Evolutionary conservation across 169 alveolate species (phyloP).

Genomic region (Plasmodium fragile): DNA sequence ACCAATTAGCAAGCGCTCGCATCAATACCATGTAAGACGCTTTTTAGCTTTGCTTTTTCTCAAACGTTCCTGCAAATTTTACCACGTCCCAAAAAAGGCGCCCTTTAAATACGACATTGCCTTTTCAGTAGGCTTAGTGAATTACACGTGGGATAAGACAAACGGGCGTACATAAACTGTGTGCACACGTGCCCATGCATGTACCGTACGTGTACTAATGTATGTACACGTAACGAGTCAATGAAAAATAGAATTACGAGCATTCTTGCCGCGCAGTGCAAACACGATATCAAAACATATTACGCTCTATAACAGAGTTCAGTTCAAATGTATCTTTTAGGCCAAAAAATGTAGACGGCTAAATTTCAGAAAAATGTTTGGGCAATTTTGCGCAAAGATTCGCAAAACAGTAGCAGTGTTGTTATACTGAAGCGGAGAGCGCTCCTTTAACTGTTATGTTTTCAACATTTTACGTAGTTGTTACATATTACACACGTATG

Average conservation of each 20-base stretch:
- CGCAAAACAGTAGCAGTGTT: neutral
- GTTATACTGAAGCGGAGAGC: neutral
- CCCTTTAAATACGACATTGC: neutral
- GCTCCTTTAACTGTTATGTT: neutral
- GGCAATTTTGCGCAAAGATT: neutral
- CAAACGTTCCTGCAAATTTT: neutral
- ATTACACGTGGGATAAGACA: neutral
- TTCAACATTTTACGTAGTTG: neutral
- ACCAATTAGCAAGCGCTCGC: neutral
- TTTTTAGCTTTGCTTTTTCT: neutral
- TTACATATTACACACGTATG: neutral
- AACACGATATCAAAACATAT: neutral
- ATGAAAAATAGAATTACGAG: neutral
- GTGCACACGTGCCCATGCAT: neutral
- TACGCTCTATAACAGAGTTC: neutral
- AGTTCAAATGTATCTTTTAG: neutral
- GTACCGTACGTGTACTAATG: neutral
- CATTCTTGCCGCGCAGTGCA: neutral
- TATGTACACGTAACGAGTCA: neutral
- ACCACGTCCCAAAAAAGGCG: neutral
- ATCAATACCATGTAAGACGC: neutral
- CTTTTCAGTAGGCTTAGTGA: neutral
- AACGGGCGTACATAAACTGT: neutral
- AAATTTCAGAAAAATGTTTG: neutral
- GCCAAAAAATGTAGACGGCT: neutral